Evolutionary conservation across 2,329 filamentous ascomycete genomes (phyloP).

Genomic region (Zasmidium cellare): DNA sequence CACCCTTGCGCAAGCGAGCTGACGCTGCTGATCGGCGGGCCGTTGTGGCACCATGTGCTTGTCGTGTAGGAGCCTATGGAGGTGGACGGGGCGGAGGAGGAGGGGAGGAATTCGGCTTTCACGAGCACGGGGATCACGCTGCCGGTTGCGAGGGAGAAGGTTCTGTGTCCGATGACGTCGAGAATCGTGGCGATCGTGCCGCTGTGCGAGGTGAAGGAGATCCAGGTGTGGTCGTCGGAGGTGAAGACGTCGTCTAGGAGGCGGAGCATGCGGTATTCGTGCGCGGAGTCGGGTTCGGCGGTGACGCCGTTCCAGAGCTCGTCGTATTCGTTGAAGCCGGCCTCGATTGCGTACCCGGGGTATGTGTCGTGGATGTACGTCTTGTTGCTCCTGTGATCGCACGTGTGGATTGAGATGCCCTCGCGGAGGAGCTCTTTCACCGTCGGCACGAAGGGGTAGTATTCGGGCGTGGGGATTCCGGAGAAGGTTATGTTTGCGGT

Average conservation of each 20-base stretch:
- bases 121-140: constrained; percentile 68
- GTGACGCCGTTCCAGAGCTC: constrained; percentile 53
- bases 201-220: constrained; percentile 62
- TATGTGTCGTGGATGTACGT: constrained; percentile 56
- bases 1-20: constrained; percentile 28
- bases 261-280: constrained; percentile 52
- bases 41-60: constrained; percentile 36
- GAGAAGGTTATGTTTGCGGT: constrained; percentile 65
- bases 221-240: constrained; percentile 54
- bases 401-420: constrained; percentile 67
- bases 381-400: constrained; percentile 61
- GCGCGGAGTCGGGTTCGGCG: constrained; percentile 53
- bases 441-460: constrained; percentile 56
- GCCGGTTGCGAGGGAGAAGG: constrained; percentile 64
- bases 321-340: constrained; percentile 60
- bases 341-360: constrained; percentile 59
- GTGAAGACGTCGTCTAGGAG: constrained; percentile 60
- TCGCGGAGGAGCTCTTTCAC: constrained; percentile 69
- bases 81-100: constrained; percentile 32
- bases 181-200: constrained; percentile 58
- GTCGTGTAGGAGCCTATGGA: constrained; percentile 34
- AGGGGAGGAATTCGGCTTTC: constrained; percentile 52
- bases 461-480: constrained; percentile 53
- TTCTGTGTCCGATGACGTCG: constrained; percentile 59
- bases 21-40: constrained; percentile 33